Conservation (phyloP, 2,329 filamentous ascomycete genomes). For the Shiraia sp. region DNA sequence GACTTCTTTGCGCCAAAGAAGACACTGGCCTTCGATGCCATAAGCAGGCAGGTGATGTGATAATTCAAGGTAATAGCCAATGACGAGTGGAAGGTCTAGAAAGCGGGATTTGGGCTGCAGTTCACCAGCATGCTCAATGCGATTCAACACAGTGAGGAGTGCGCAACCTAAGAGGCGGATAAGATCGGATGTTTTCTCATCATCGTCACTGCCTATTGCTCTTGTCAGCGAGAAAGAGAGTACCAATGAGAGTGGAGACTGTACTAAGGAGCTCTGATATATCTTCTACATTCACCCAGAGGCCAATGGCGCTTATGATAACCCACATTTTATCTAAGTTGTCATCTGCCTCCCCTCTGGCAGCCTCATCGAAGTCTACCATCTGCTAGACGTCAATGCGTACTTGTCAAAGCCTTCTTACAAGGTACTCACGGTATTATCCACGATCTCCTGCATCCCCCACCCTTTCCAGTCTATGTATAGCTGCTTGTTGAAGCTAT, state of each 20-base stretch:
- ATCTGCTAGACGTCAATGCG: constrained; percentile 8
- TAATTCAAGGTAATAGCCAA: constrained; percentile 15
- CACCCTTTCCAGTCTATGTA: constrained; percentile 16
- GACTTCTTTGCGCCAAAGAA: constrained; percentile 15
- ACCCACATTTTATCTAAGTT: constrained; percentile 20
- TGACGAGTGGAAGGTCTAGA: constrained; percentile 22
- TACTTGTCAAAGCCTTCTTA: not conserved
- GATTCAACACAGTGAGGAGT: constrained; percentile 15
- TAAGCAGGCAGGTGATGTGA: constrained; percentile 12
- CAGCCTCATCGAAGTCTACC: constrained; percentile 16
- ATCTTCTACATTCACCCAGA: constrained; percentile 12
- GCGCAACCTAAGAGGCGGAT: constrained; percentile 19
- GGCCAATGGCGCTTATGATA: constrained; percentile 15
- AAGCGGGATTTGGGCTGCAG: constrained; percentile 22
- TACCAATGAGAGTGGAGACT: too few species aligned
- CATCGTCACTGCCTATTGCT: constrained; percentile 18
- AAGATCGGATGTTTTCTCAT: constrained; percentile 5
- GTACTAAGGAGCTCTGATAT: not conserved
- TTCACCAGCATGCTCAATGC: constrained; percentile 16
- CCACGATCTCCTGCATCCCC: constrained; percentile 15
- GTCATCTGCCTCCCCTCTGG: constrained; percentile 4
- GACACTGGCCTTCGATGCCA: constrained; percentile 19
- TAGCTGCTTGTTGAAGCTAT: constrained; percentile 17
- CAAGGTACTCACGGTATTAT: constrained; percentile 13
- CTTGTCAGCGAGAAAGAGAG: not conserved